phyloP scores from a whole-genome alignment of 2,329 filamentous ascomycete species.

The Pseudogymnoascus sp. region DNA sequence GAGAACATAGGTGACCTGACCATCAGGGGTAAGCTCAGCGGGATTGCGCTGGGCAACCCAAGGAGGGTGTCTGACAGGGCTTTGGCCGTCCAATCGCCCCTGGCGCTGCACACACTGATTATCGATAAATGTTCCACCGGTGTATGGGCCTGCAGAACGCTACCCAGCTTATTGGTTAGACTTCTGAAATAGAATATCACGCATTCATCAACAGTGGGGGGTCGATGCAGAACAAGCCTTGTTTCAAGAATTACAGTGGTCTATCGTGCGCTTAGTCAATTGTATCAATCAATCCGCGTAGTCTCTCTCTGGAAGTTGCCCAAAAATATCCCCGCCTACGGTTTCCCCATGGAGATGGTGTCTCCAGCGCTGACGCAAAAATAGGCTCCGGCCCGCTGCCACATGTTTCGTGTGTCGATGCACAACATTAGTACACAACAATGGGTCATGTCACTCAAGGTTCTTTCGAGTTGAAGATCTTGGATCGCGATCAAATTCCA shows the following conservation, averaged over 20 bases:
- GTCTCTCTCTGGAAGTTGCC: not conserved
- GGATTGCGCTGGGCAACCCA: not conserved
- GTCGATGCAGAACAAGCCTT: not conserved
- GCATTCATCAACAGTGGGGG: not conserved
- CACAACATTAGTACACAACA: not conserved
- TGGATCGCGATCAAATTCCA: slow-evolving; percentile 2
- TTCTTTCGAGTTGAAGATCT: not conserved
- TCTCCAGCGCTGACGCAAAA: not conserved
- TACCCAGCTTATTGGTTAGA: not conserved
- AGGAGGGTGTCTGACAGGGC: not conserved
- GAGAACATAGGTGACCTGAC: too few relatives aligned
- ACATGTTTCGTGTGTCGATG: not conserved
- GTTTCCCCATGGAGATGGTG: not conserved
- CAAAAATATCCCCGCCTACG: not conserved
- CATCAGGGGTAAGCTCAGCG: too few relatives aligned
- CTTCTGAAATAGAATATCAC: slow-evolving; percentile 2
- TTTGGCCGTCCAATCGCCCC: not conserved
- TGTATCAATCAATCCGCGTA: not conserved
- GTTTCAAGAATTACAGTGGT: not conserved
- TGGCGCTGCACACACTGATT: not conserved
- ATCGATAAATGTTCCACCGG: not conserved
- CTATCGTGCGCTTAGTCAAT: not conserved
- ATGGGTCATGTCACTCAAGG: not conserved
- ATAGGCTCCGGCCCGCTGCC: not conserved
- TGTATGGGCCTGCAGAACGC: not conserved